Conservation (phyloP, 257 asterid genomes). For the Solanum paucissectum region DNA sequence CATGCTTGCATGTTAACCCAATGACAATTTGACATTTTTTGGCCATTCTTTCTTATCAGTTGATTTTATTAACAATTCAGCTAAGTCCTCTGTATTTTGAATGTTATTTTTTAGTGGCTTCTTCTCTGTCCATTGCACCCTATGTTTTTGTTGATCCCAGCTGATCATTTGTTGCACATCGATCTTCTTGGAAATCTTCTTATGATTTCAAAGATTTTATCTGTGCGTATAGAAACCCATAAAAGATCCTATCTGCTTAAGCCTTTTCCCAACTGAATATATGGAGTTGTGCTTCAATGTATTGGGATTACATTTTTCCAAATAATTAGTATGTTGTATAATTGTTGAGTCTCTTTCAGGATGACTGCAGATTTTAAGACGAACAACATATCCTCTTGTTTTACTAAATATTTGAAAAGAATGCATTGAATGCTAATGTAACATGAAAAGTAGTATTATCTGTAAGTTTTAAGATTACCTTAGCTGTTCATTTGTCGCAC, state of each 20-base stretch:
- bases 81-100: neutral
- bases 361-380: neutral
- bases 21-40: neutral
- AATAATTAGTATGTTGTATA: neutral
- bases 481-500: neutral
- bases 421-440: neutral
- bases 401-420: neutral
- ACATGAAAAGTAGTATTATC: neutral
- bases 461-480: neutral
- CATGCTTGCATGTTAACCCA: neutral
- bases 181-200: neutral
- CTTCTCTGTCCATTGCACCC: no score
- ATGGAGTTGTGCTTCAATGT: neutral
- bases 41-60: neutral
- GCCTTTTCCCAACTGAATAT: neutral
- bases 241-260: neutral
- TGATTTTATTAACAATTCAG: neutral
- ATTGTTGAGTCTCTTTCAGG: neutral
- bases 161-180: neutral
- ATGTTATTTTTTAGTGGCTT: neutral
- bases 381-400: neutral
- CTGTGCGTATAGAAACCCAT: neutral
- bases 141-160: neutral
- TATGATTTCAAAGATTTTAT: neutral
- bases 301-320: neutral